Base-by-base conservation (phyloP, 2,329 filamentous ascomycete genomes). In the Neofusicoccum kwambonambiense region DNA sequence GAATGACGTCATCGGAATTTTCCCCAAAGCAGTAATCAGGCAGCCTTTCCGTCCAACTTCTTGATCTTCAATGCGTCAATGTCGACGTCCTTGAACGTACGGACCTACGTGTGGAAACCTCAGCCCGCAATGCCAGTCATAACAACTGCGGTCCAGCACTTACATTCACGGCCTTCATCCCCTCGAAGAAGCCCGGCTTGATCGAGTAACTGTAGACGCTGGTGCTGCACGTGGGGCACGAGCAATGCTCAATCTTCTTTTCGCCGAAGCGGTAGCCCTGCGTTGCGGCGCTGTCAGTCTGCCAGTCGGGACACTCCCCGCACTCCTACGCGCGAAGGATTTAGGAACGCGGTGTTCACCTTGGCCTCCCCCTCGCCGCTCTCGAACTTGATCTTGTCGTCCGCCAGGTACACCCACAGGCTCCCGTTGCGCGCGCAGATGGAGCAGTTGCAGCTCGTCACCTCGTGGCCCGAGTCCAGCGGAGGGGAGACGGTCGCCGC, bases 391-490 rank as follows among this genome's bases (percentile, higher is more conserved):
- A 76, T 42, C 5, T 67, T 35, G 2, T 67, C 64, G 13, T 71
- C 65, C 0, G 66, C 65, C 12, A 70, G 64, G 62, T 73, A 73
- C 62, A 84, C 76, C 34, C 85, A 75, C 27, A 85, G 74, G 65
- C 85, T 84, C 0, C 84, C 84, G 41, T 81, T 78, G n/a, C 81
- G 77, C 0, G 74, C 71, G 70, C 84, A 86, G 65, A 82, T 81
- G 41, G 83, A 86, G 72, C 84, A 86, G 69, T 81, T 84, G 77
- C 84, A 86, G 22, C 78, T 68, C 19, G 78, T 51, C 6, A 84
- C 78, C 63, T 75, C 69, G 65, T 80, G 73, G 15, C 37, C 65
- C 67, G 81, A 76, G 12, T 79, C 74, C 42, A 86, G 75, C 4
- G 83, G 79, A 22, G 83, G 82, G 22, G 81, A 79, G 37, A 84